Conservation (phyloP, 2,329 filamentous ascomycete genomes). For the Zelopaecilomyces penicillatus region DNA sequence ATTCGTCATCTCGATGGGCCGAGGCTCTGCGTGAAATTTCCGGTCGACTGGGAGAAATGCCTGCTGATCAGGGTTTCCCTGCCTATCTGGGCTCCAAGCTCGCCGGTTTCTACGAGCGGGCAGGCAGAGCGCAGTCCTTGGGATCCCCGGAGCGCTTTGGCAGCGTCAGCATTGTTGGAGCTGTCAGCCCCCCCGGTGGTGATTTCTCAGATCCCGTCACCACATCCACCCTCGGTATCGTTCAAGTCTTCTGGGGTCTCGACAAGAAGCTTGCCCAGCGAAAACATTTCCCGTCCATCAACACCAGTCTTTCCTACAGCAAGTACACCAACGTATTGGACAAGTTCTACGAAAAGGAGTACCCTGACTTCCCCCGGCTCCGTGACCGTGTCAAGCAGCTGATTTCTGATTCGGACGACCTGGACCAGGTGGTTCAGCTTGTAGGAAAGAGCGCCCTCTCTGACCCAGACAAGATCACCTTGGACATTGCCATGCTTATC, state of each 20-base stretch:
- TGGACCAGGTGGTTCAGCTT: conserved; percentile 97
- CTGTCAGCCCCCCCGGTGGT: conserved; percentile 93
- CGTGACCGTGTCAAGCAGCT: conserved; percentile 91
- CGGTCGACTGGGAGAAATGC: conserved; percentile 98
- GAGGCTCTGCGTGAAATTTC: conserved; percentile 98
- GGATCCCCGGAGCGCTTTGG: conserved; percentile 84
- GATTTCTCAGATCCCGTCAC: conserved; percentile 99
- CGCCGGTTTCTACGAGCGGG: conserved; percentile 98
- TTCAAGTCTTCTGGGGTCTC: conserved; percentile 99
- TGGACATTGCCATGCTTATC: conserved; percentile 82
- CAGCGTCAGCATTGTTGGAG: conserved; percentile 95
- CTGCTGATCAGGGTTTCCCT: conserved; percentile 98
- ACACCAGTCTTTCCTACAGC: conserved; percentile 88
- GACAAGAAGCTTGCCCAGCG: conserved; percentile 99
- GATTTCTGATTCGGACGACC: conserved; percentile 87
- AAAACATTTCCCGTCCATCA: conserved; percentile 98
- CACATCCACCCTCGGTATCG: conserved; percentile 85
- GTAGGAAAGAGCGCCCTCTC: conserved; percentile 96
- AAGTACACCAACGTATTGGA: conserved; percentile 89
- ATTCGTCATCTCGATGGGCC: conserved; percentile 96
- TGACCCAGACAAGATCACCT: conserved; percentile 95
- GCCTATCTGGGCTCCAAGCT: conserved; percentile 95
- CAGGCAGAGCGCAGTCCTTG: conserved; percentile 75
- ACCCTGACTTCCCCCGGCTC: conserved; percentile 86
- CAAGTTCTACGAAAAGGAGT: conserved; percentile 89